Evolutionary conservation across 768 basidiomycete species (phyloP).

Genomic region (Termitomyces sp.): DNA sequence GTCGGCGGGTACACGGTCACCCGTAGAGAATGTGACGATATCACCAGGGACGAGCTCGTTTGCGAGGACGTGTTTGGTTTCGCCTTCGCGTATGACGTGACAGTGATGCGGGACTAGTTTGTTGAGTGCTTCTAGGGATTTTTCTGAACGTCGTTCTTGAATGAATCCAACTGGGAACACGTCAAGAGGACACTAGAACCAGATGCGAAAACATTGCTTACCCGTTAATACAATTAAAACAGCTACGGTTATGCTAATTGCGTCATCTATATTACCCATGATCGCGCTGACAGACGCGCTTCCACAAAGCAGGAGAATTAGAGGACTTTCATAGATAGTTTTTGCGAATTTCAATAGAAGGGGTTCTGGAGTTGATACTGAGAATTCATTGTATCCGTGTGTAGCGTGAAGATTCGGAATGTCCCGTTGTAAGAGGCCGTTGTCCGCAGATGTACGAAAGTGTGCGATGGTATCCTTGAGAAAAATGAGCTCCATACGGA

Average conservation of each 20-base stretch:
- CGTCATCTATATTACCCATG: slow-evolving; percentile 96
- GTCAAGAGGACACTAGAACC: not conserved
- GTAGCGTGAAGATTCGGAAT: slow-evolving; percentile 58
- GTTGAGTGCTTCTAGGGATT: slow-evolving; percentile 91
- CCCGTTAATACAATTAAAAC: slow-evolving; percentile 92
- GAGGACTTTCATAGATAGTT: slow-evolving; percentile 91
- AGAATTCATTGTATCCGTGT: slow-evolving; percentile 93
- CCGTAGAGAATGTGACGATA: slow-evolving; percentile 82
- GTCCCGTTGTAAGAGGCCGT: slow-evolving; percentile 59
- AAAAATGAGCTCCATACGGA: not conserved
- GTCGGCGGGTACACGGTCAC: slow-evolving; percentile 93
- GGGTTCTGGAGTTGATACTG: slow-evolving; percentile 78
- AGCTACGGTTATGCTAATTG: slow-evolving; percentile 87
- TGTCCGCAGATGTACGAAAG: slow-evolving; percentile 57
- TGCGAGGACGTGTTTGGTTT: slow-evolving; percentile 76
- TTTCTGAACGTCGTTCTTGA: slow-evolving; percentile 91
- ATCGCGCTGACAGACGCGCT: slow-evolving; percentile 86
- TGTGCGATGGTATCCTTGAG: slow-evolving; percentile 67
- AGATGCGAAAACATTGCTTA: slow-evolving; percentile 26
- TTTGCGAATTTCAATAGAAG: slow-evolving; percentile 85
- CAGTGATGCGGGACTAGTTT: slow-evolving; percentile 97
- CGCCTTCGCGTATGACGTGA: slow-evolving; percentile 78
- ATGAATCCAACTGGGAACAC: slow-evolving; percentile 74
- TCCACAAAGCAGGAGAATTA: slow-evolving; percentile 86
- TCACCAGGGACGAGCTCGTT: slow-evolving; percentile 98